Base-by-base conservation (phyloP, 2,329 filamentous ascomycete species). In the Dactylellina drechsleri region DNA sequence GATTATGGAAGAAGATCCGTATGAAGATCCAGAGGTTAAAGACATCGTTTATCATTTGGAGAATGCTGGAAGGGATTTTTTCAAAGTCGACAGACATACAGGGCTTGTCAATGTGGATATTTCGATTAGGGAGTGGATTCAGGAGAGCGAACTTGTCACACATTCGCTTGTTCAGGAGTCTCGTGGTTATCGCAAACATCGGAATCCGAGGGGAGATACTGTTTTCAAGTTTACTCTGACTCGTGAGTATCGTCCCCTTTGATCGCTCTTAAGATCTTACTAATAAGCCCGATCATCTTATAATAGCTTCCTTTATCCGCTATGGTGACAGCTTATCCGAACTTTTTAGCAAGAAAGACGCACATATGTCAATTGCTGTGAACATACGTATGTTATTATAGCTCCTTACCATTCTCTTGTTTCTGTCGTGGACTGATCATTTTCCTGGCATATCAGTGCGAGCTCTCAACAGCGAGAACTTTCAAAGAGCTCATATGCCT, bases 111-210 rank as follows among this genome's bases (percentile, higher is more conserved):
- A 15, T 7, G 62, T 66, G 1, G 62, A 66, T 36, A 50, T 66
- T 20, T 66, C 62, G 7, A 66, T 66, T 36, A 26, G 62, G 40
- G 62, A 66, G 26, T 66, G 62, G 62, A 66, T 66, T 12, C 62
- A 23, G n/a, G 62, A 66, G 31, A 58, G 52, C 41, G 50, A 66
- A 50, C 5, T 23, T 6, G 2, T 41, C 13, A 50, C 62, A 13
- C 31, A 49, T 10, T 6, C 26, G 5, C 8, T 12, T 10, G 16
- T 10, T 16, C 31, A 26, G 15, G 50, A 58, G 13, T 12, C 13
- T 23, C 47, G 16, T 20, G 62, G 62, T 0, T 58, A 57, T 40
- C 16, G 57, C 28, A 57, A 23, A 18, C 57, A 66, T n/a, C 47
- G 40, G n/a, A 36, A 66, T 28, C 23, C 47, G 23, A 40, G 40